Evolutionary conservation across 1,284 basidiomycete species (phyloP).

Genomic region (Ceratobasidium sp.): DNA sequence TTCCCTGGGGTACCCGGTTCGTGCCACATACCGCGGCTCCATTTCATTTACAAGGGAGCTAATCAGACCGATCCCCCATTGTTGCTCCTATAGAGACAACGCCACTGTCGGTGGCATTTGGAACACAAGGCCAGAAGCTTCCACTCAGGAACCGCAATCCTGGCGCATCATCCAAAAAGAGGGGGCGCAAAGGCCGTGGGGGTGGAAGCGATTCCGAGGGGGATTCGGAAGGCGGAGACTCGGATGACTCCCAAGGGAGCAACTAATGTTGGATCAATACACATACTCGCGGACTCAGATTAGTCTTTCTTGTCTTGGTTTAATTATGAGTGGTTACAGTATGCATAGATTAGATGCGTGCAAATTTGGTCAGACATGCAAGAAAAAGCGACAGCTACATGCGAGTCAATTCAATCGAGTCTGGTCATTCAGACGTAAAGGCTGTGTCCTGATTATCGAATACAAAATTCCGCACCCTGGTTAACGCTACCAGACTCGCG

Average conservation of each 20-base stretch:
- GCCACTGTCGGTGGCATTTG: slow-evolving; percentile 88
- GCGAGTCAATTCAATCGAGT: background rate
- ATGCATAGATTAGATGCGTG: slow-evolving; percentile 45
- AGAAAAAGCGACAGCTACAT: slow-evolving; percentile 14
- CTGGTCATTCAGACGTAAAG: slow-evolving; percentile 23
- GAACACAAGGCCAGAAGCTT: slow-evolving; percentile 89
- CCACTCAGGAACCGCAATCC: slow-evolving; percentile 69
- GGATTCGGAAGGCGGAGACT: slow-evolving; percentile 46
- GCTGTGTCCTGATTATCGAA: slow-evolving; percentile 9
- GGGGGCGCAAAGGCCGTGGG: slow-evolving; percentile 34
- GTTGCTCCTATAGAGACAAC: slow-evolving; percentile 72
- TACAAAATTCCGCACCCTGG: slow-evolving; percentile 16
- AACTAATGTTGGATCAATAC: slow-evolving; percentile 22
- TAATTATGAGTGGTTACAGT: slow-evolving; percentile 39
- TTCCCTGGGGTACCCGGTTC: slow-evolving; percentile 92
- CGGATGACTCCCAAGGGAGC: slow-evolving; percentile 43
- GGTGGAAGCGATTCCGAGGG: slow-evolving; percentile 45
- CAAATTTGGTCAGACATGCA: slow-evolving; percentile 17
- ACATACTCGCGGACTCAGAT: slow-evolving; percentile 10
- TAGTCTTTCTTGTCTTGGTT: slow-evolving; percentile 19
- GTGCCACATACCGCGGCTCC: slow-evolving; percentile 50
- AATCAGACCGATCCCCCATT: slow-evolving; percentile 45
- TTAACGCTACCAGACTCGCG: slow-evolving; percentile 35
- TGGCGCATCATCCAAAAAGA: slow-evolving; percentile 27
- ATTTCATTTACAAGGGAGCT: slow-evolving; percentile 23